Evolutionary conservation across 23 red algal species (phyloP), one percentile per base, ranked within the genome.

Genomic region (Rhodosorus marinus): DNA sequence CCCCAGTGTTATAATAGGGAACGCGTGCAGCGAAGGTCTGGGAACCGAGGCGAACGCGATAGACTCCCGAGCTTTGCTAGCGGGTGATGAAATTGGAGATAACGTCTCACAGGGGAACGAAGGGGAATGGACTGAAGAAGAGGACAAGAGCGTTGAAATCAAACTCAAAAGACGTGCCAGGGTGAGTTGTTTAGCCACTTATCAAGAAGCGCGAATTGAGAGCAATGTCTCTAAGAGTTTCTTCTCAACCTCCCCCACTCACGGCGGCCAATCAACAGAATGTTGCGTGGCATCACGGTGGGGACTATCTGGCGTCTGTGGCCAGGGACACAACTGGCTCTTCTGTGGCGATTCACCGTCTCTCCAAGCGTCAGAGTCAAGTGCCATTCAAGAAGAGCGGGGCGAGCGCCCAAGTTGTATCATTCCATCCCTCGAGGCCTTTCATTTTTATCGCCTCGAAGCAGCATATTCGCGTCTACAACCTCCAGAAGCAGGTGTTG

Each of bases 371-470:
- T 17, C 59, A 40, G n/a, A 57, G 52, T 4, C 87, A 94, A 60
- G 26, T 48, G 0, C 87, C 87, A 0, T 83, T 83, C 29, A 71
- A 60, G 24, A 76, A 77, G 38, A 49, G 51, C 24, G 54, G 62
- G 4, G 43, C 70, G 5, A 32, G 66, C 24, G 62, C 81, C 4
- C 62, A 77, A 50, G 56, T 57, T 6, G 62, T 80, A 0, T 55
- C 64, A 5, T 94, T 94, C 54, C 87, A 94, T 62, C 87, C 87
- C 5, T 76, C 68, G 5, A 61, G 80, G 41, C 76, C 87, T 4
- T 83, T 77, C 33, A 72, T 94, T 21, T 52, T 94, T 34, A 75
- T 94, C 20, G 76, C 78, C 5, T 74, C 87, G 6, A 64, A 78
- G 66, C 87, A 94, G 32, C 76, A 77, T 34, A 58, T 94, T 26